Evolutionary conservation across 164 flowering plant species (phyloP).

Genomic region (Stephania cephalantha): DNA sequence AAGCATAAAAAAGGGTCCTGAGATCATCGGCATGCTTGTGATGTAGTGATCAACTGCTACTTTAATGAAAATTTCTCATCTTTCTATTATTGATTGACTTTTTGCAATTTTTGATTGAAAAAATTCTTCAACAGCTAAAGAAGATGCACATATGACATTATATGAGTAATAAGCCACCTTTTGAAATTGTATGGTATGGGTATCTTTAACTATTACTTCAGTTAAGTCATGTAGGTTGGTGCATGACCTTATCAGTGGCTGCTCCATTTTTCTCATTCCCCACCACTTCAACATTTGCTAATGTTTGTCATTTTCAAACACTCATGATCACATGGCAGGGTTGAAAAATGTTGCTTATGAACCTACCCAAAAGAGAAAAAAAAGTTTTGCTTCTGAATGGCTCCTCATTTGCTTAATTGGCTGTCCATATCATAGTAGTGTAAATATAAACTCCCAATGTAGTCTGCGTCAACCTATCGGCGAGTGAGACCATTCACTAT

Average conservation of each 20-base stretch:
- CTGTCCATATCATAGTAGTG: too few relatives aligned
- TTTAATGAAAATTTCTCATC: neutral
- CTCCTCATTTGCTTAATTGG: neutral
- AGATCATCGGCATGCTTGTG: neutral
- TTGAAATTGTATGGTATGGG: neutral
- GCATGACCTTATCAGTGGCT: neutral
- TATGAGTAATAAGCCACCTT: neutral
- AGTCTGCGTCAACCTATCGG: neutral
- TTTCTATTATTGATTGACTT: neutral
- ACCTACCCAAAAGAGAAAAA: neutral
- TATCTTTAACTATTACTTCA: neutral
- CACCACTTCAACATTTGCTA: neutral
- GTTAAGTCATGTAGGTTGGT: neutral
- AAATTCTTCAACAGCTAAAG: neutral
- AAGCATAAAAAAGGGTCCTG: neutral
- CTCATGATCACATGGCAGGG: neutral
- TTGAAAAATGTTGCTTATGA: neutral
- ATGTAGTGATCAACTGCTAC: neutral
- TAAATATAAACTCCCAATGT: too few relatives aligned
- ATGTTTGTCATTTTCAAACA: constrained; percentile 2
- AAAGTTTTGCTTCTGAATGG: neutral
- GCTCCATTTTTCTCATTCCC: neutral
- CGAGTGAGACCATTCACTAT: neutral
- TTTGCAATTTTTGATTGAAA: neutral
- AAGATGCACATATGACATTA: neutral